Conservation (phyloP, 345 rosid genomes). For the Schrenkiella parvula region DNA sequence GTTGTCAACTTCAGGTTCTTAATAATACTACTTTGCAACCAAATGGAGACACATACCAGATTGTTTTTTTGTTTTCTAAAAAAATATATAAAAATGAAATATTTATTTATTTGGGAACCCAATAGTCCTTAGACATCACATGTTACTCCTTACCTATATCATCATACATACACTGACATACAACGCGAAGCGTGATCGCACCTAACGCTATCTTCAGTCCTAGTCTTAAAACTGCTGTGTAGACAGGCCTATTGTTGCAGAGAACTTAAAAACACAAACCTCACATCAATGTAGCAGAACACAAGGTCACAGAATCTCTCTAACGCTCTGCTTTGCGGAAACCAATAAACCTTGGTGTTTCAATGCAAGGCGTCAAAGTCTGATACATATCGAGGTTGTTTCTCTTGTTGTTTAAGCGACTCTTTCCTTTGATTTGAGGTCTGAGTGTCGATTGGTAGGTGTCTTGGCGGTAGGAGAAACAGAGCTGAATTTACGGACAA, state of each 20-base stretch:
- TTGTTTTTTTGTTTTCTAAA: not conserved
- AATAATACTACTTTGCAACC: conserved; percentile 1
- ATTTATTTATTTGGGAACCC: not conserved
- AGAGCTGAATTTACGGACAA: conserved; percentile 27
- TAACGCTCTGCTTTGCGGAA: not conserved
- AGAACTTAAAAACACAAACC: not conserved
- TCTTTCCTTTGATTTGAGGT: conserved; percentile 21
- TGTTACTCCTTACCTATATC: not conserved
- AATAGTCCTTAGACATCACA: not conserved
- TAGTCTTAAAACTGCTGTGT: not conserved
- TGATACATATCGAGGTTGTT: not conserved
- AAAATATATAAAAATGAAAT: not conserved
- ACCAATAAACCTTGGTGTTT: not conserved
- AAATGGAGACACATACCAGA: conserved; percentile 12
- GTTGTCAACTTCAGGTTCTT: conserved; percentile 18
- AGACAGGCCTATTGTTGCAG: not conserved
- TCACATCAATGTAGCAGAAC: not conserved
- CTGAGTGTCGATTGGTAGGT: not conserved
- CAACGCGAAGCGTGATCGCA: not conserved
- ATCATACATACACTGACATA: not conserved
- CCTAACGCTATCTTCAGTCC: not conserved
- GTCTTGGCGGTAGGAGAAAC: not conserved
- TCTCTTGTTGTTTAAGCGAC: not conserved
- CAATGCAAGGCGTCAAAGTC: not conserved
- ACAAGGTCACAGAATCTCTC: not conserved